A percentile compares a stretch with the other conserved stretches of the same genome.
Conservation (phyloP, 202 grass and related monocot genomes). For the Carex arenaria region DNA sequence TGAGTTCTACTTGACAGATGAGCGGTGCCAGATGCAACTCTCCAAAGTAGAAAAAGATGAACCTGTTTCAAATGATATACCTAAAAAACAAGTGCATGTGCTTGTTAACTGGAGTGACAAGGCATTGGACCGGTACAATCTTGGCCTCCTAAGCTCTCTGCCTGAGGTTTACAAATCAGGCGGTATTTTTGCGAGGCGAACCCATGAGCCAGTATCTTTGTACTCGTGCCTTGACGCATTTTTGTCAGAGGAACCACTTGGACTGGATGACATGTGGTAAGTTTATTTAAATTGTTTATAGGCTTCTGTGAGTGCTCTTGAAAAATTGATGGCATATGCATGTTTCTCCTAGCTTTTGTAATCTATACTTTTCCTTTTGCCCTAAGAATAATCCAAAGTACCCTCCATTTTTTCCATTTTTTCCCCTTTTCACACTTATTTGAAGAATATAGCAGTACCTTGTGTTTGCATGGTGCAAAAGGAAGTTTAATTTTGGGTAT, state of each 20-base stretch:
- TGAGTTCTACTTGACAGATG: conserved; percentile 61
- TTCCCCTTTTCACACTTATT: background rate
- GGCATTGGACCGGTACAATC: conserved; percentile 50
- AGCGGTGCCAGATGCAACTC: conserved; percentile 34
- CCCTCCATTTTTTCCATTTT: background rate
- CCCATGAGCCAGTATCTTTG: conserved; percentile 72
- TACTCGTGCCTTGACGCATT: conserved; percentile 94
- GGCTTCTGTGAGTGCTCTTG: background rate
- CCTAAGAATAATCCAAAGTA: background rate
- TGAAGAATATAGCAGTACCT: background rate
- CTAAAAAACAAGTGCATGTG: conserved; percentile 52
- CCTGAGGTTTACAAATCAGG: conserved; percentile 64
- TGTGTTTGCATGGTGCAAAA: background rate
- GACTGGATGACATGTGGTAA: conserved; percentile 94
- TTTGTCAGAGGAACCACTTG: conserved; percentile 81
- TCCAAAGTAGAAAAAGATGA: conserved; percentile 66
- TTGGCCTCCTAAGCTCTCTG: conserved; percentile 54
- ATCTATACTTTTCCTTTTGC: background rate
- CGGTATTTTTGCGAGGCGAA: conserved; percentile 46
- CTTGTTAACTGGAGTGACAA: conserved; percentile 67
- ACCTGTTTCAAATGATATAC: conserved; percentile 29
- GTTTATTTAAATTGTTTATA: conserved; percentile 13
- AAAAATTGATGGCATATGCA: background rate
- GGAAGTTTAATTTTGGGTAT: background rate
- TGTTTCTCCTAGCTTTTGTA: background rate